Evolutionary conservation across 768 basidiomycete species (phyloP).

Genomic region (Tricholoma flavovirens): DNA sequence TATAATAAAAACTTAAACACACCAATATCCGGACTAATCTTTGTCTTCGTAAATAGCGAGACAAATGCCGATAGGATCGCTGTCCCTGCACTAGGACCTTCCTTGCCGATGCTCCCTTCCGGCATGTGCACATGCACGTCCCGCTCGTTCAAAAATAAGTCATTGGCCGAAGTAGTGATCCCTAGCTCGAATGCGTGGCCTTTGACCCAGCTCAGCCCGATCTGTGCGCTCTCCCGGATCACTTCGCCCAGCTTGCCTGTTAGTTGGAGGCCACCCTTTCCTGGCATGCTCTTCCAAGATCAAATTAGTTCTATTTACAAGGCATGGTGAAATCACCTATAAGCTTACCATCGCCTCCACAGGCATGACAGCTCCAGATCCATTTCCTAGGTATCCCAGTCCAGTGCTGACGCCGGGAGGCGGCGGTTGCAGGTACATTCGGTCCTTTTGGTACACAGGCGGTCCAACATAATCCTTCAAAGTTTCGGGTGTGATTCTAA

Average conservation of each 20-base stretch:
- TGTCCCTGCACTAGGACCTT: slow-evolving; percentile 95
- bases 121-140: slow-evolving; percentile 98
- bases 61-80: slow-evolving; percentile 91
- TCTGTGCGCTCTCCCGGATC: slow-evolving; percentile 93
- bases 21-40: slow-evolving; percentile 86
- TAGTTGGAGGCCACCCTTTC: slow-evolving; percentile 85
- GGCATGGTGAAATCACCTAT: not conserved
- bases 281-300: slow-evolving; percentile 81
- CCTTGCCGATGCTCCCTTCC: slow-evolving; percentile 88
- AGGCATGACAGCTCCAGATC: slow-evolving; percentile 95
- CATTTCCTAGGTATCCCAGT: slow-evolving; percentile 93
- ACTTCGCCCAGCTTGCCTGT: slow-evolving; percentile 99
- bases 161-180: slow-evolving; percentile 64
- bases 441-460: slow-evolving; percentile 90
- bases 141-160: slow-evolving; percentile 77
- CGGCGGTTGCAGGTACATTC: slow-evolving; percentile 75
- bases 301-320: not conserved
- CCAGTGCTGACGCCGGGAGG: slow-evolving; percentile 95
- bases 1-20: slow-evolving; percentile 20
- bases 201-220: slow-evolving; percentile 91
- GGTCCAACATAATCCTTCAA: slow-evolving; percentile 97
- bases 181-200: slow-evolving; percentile 85
- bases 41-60: slow-evolving; percentile 81
- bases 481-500: slow-evolving; percentile 80
- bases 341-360: slow-evolving; percentile 83